These are phyloP conservation scores for Pyrenula aspistea DNA, from an alignment of 495 filamentous ascomycete species.

Conservation along the genomic window DNA sequence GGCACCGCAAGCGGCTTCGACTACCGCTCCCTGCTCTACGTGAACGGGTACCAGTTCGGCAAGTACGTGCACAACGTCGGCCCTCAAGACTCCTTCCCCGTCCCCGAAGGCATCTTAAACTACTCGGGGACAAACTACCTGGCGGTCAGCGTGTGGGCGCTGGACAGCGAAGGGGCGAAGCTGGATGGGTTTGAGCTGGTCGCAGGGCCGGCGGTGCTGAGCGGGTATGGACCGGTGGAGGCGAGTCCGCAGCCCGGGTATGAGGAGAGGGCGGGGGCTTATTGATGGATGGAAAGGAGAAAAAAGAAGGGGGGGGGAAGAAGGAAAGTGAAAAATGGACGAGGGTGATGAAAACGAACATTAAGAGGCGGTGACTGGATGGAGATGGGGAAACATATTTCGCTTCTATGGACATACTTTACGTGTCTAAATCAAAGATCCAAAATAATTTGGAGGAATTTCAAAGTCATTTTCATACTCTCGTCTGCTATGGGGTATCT, in stretches of 20 bases:
- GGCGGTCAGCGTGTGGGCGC: conserved; percentile 38
- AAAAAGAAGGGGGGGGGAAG: neutral
- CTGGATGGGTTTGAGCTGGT: conserved; percentile 42
- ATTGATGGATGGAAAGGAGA: conserved; percentile 18
- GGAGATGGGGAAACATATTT: neutral
- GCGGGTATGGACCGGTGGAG: conserved; percentile 37
- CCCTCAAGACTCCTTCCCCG: conserved; percentile 44
- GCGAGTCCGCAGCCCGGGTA: conserved; percentile 38
- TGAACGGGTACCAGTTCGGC: conserved; percentile 56
- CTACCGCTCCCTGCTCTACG: conserved; percentile 41
- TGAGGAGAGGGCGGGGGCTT: conserved; percentile 35
- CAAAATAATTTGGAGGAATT: too few species aligned
- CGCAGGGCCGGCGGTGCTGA: conserved; percentile 38
- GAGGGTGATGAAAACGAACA: too few species aligned
- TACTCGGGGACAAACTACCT: conserved; percentile 38
- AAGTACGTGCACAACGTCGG: conserved; percentile 50
- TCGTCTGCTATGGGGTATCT: too few species aligned
- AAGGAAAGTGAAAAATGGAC: neutral
- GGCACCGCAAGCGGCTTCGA: conserved; percentile 9
- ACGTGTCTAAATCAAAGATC: too few species aligned
- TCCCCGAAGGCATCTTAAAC: conserved; percentile 43
- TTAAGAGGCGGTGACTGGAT: too few species aligned
- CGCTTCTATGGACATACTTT: neutral
- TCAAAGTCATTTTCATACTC: too few species aligned
- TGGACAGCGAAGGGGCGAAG: conserved; percentile 33